Percentiles rank a stretch among this genome's conserved stretches.
Evolutionary conservation across 2,329 filamentous ascomycete species (phyloP).

Genomic region (Penicillium sp.): DNA sequence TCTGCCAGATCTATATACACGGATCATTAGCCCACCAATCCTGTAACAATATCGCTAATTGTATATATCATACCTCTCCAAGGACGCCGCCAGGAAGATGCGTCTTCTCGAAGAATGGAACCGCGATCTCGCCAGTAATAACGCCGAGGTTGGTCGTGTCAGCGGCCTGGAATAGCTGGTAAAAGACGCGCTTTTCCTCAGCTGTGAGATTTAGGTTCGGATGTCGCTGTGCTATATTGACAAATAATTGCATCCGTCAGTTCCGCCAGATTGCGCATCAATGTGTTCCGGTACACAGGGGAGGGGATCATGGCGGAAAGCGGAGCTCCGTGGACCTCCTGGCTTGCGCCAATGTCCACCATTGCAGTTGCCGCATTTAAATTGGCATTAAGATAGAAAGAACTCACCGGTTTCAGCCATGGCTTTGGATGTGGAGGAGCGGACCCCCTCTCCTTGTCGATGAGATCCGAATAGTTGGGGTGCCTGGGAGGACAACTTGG

Average conservation of each 20-base stretch:
- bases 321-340: constrained; percentile 26
- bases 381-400: not conserved
- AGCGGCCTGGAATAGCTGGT: constrained; percentile 87
- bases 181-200: constrained; percentile 92
- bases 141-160: constrained; percentile 90
- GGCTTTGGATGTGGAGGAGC: constrained; percentile 29
- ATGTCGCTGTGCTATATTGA: constrained; percentile 35
- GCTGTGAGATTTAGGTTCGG: constrained; percentile 80
- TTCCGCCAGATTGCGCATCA: constrained; percentile 17
- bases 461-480: constrained; percentile 21
- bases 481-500: constrained; percentile 15
- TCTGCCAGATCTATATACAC: constrained; percentile 84
- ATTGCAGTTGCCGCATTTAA: not conserved
- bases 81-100: constrained; percentile 80
- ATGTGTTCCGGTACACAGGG: not conserved
- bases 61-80: constrained; percentile 66
- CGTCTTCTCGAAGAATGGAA: constrained; percentile 98
- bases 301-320: constrained; percentile 10
- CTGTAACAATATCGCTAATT: not conserved
- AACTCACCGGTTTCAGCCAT: constrained; percentile 38
- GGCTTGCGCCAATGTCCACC: constrained; percentile 16
- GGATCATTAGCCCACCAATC: not conserved
- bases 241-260: constrained; percentile 23
- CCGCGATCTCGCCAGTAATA: constrained; percentile 91
- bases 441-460: constrained; percentile 26